Conservation (phyloP, 345 rosid species). For the Dipteronia sinensis region DNA sequence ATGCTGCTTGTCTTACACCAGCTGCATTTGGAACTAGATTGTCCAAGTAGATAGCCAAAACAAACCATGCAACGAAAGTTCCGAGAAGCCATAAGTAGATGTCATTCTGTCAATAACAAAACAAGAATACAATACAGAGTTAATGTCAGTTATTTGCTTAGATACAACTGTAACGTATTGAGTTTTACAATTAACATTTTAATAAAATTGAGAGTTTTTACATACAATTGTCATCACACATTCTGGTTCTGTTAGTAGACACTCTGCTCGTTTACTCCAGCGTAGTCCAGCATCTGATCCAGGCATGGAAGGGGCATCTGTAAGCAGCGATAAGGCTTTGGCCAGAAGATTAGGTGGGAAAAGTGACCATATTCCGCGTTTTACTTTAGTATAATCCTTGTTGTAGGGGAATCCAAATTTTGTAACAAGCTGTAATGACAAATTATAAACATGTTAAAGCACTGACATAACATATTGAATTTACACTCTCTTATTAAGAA, state of each 20-base stretch:
- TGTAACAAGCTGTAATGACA: slow-evolving; percentile 36
- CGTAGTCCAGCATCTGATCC: slow-evolving; percentile 66
- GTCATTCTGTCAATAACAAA: slow-evolving; percentile 61
- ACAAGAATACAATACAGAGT: neutral
- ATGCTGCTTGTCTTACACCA: slow-evolving; percentile 70
- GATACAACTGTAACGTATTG: neutral
- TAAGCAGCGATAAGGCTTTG: slow-evolving; percentile 49
- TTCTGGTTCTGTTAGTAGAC: slow-evolving; percentile 44
- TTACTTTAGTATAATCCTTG: slow-evolving; percentile 11
- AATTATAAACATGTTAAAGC: slow-evolving; percentile 17
- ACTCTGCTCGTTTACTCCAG: slow-evolving; percentile 66
- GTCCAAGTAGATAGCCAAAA: slow-evolving; percentile 81
- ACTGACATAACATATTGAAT: slow-evolving; percentile 4
- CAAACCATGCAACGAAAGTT: slow-evolving; percentile 64
- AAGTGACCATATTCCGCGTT: slow-evolving; percentile 66
- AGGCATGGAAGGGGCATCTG: slow-evolving; percentile 64
- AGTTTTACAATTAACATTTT: slow-evolving; percentile 1
- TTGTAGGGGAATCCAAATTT: slow-evolving; percentile 62
- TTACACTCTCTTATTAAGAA: neutral
- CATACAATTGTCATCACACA: slow-evolving; percentile 80
- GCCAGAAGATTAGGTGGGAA: slow-evolving; percentile 92
- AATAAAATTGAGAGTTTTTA: slow-evolving; percentile 16
- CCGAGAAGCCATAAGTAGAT: slow-evolving; percentile 68
- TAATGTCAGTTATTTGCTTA: neutral
- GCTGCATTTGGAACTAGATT: slow-evolving; percentile 78